Evolutionary conservation across 805 yeast genomes (phyloP).

Genomic region (Candida sphagnicola): DNA sequence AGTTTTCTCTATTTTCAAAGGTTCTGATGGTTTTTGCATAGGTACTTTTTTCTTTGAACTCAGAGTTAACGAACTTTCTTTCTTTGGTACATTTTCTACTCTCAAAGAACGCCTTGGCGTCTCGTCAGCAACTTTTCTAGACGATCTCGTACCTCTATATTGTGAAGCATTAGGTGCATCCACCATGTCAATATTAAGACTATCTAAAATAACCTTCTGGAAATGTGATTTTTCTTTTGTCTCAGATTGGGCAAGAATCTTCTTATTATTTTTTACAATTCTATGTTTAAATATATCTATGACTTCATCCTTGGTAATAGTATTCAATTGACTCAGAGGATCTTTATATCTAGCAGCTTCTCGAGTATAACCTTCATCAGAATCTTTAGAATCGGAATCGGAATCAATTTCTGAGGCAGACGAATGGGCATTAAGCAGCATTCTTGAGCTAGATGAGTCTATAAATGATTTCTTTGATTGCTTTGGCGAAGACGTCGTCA

Average conservation of each 20-base stretch:
- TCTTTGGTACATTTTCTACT: neutral
- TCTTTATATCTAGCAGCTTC: slow-evolving; percentile 3
- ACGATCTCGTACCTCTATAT: slow-evolving; percentile 9
- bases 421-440: neutral
- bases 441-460: neutral
- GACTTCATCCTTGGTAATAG: slow-evolving; percentile 13
- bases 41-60: neutral
- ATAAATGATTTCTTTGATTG: neutral
- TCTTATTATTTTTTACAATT: slow-evolving; percentile 7
- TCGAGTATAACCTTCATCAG: neutral
- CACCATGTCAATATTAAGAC: slow-evolving; percentile 21
- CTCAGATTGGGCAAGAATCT: slow-evolving; percentile 1
- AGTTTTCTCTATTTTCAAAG: neutral
- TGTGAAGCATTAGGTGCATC: slow-evolving; percentile 10
- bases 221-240: neutral
- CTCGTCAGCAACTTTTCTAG: slow-evolving; percentile 5
- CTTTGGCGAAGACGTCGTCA: neutral
- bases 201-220: slow-evolving; percentile 11
- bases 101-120: neutral
- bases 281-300: slow-evolving; percentile 20
- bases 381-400: slow-evolving; percentile 2
- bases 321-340: slow-evolving; percentile 5
- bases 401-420: neutral
- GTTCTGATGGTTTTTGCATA: neutral
- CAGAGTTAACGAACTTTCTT: neutral